Evolutionary conservation across 176 grass and related monocot genomes (phyloP).

Genomic region (Rhynchospora tenuis): DNA sequence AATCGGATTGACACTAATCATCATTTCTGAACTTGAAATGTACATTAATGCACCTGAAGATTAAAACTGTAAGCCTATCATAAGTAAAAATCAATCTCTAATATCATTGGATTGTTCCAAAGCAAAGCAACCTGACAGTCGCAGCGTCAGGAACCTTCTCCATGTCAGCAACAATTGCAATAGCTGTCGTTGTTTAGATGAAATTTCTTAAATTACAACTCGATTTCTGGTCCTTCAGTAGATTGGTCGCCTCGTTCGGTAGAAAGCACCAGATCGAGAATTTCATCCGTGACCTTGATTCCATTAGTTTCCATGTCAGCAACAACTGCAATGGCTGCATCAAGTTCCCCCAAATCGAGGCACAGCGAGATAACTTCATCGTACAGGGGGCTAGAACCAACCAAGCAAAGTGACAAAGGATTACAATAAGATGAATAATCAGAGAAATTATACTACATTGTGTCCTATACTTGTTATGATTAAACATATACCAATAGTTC

Average conservation of each 20-base stretch:
- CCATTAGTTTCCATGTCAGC: conserved; percentile 79
- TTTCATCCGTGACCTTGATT: conserved; percentile 79
- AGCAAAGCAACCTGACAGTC: not conserved
- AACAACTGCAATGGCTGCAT: conserved; percentile 83
- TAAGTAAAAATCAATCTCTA: not conserved
- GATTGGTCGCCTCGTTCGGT: conserved; percentile 49
- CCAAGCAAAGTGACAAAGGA: conserved; percentile 17
- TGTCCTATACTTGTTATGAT: not conserved
- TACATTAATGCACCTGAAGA: not conserved
- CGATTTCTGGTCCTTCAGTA: not conserved
- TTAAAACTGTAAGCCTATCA: not conserved
- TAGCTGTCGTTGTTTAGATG: not conserved
- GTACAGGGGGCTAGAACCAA: conserved; percentile 61
- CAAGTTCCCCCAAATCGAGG: conserved; percentile 72
- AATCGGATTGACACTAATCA: not conserved
- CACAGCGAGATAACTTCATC: conserved; percentile 75
- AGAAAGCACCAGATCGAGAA: conserved; percentile 82
- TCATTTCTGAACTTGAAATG: not conserved
- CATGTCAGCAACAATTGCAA: not conserved
- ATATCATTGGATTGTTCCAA: not conserved
- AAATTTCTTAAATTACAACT: not conserved
- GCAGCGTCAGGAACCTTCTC: not conserved
- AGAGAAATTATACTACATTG: not conserved
- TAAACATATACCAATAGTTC: not conserved
- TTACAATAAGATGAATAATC: not conserved